Evolutionary conservation across 1,139 yeast species (phyloP), one percentile per base, ranked within the genome.

Genomic region (Pichia sp.): DNA sequence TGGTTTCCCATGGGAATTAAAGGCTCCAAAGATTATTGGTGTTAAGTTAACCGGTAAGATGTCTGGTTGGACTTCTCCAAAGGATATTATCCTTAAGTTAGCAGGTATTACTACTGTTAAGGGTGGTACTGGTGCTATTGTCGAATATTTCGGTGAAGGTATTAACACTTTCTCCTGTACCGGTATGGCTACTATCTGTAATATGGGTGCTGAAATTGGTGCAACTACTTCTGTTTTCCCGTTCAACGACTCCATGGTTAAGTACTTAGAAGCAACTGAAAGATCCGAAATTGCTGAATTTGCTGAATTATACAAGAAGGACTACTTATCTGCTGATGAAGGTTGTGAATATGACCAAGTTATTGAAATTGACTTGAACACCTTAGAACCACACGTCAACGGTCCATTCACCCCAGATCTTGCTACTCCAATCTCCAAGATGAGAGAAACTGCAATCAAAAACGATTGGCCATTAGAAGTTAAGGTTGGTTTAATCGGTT

Each of bases 131-230:
- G 97, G 97, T 45, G 85, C 69, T 67, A 87, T 92, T 57, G 88
- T 92, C 43, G 98, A 92, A 67, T 92, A 92, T 69, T 87, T 86
- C 58, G 98, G 98, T 51, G 88, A 82, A 49, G 98, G 98, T 66
- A 96, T 90, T 27, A 67, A 79, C 52, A 67, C 81, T 36, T 74
- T 92, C 52, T 82, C 95, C 32, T 87, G 96, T 69, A 92, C 98
- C 26, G 98, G 98, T 69, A 92, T 92, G 98, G 98, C 95, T 44
- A 92, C 98, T 48, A 90, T 92, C 59, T 90, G 97, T 75, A 92
- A 92, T 67, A 92, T 92, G 98, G 98, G 98, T 61, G 98, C 98
- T 46, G 98, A 92, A 68, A 86, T 92, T 50, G 98, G 98, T 63
- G 97, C 97, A 35, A 92, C 98, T 33, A 92, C 98, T 37, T 88